Evolutionary conservation across 2,329 filamentous ascomycete species (phyloP), one percentile per base, ranked within the genome.

Genomic region (Monilinia laxa): DNA sequence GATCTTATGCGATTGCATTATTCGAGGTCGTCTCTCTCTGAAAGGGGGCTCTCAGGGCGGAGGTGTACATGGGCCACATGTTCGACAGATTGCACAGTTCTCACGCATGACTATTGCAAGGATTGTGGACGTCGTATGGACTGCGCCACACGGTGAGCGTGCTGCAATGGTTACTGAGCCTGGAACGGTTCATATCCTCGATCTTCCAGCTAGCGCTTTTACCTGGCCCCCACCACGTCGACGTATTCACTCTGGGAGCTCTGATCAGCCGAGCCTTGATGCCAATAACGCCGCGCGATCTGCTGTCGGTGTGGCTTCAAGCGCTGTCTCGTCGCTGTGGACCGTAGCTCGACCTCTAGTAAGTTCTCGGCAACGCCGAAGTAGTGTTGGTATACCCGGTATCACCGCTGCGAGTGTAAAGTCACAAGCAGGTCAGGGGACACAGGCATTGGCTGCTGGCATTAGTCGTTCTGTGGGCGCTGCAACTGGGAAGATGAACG

Each of bases 161-260:
- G 80, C 96, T 51, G 94, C 93, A 1, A 88, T 99, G 79, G 87
- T 97, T 35, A 98, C 95, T 0, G 92, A 96, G 74, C 91, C 93
- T 72, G 93, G 94, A n/a, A 99, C 95, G 11, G 88, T 97, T 14
- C 95, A 99, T 78, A 85, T 98, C 54, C 89, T 97, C 70, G 91
- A 97, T 71, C 86, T 98, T 78, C 92, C 93, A 11, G 83, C 87
- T 56, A 90, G 87, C 70, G 91, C 92, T 5, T 94, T 93, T 73
- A 87, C 90, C 71, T 97, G 93, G 93, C 93, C 65, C 25, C 65
- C 93, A 52, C 88, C 87, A 53, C 83, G 85, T 51, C 82, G 84
- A 64, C 80, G 65, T 51, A 31, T 62, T 59, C 25, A 69, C 11
- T 60, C 66, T 28, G 67, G 67, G 20, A 71, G 69, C 23, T 25